These are phyloP conservation scores for Ceratobasidium papillatum DNA, from an alignment of 1,284 basidiomycete genomes.

Conservation along the genomic window DNA sequence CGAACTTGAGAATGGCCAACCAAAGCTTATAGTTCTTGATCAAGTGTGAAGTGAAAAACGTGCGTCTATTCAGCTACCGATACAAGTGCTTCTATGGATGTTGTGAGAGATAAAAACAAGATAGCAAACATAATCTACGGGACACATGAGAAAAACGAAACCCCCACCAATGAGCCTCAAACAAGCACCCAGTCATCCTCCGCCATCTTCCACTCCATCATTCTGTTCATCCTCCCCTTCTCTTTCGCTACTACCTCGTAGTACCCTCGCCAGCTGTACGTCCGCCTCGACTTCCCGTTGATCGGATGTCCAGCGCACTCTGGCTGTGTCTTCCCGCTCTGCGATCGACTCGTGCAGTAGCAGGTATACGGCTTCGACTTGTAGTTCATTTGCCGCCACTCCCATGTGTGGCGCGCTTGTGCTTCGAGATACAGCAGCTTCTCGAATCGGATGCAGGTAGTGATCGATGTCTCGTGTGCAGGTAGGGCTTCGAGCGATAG, in stretches of 20 bases:
- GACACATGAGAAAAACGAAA: no score
- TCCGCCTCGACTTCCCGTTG: constrained; percentile 2
- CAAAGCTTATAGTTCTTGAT: no score
- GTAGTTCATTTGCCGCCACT: constrained; percentile 16
- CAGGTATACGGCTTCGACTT: constrained; percentile 8
- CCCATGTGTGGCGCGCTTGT: constrained; percentile 19
- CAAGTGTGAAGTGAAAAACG: no score
- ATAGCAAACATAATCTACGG: no score
- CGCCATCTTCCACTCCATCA: neutral
- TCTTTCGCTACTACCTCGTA: neutral
- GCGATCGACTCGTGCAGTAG: neutral
- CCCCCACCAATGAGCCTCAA: neutral
- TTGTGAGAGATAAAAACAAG: no score
- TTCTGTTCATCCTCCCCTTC: neutral
- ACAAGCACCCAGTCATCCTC: constrained; percentile 27
- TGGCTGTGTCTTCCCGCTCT: neutral
- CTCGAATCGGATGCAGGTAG: constrained; percentile 18
- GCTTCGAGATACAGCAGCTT: constrained; percentile 14
- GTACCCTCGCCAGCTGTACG: constrained; percentile 31
- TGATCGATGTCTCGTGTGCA: constrained; percentile 14
- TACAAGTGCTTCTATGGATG: no score
- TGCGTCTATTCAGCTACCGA: no score
- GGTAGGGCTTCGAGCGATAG: constrained; percentile 7
- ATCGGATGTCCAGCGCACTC: constrained; percentile 15
- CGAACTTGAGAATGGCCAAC: no score